Base-by-base conservation (phyloP, 805 yeast species). In the Saccharomycodes ludwigii region DNA sequence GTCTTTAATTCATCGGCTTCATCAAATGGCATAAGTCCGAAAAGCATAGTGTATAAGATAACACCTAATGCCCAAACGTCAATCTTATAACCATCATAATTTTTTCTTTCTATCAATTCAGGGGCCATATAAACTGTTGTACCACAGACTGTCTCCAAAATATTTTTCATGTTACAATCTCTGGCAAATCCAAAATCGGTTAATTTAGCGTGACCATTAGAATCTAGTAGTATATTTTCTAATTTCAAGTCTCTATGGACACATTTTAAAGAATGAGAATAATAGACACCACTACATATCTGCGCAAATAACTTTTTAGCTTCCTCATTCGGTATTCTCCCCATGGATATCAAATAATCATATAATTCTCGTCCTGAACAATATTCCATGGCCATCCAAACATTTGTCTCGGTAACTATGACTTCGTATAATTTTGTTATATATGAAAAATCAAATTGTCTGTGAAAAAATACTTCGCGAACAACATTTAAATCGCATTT, bases 71-170 rank as follows among this genome's bases (percentile, higher is more conserved):
- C 73, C 98, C 98, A 88, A 5, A 81, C 73, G 50, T 88, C 98
- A 2, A 76, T 73, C 43, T 78, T 76, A 40, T 72, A 67, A 0
- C 96, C 97, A 25, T 74, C 73, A 51, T 85, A 85, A 28, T 75
- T 73, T 38, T 71, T 67, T 38, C 74, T 66, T 34, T 63, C 61
- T 12, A 86, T 61, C 39, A 91, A 61, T 50, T 88, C 98, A 0
- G 98, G 98, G 0, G 98, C 95, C 95, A 88, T 86, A 51, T 88
- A 88, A 3, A 84, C 93, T 1, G 85, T 74, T 0, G 97, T 88
- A 3, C 98, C 98, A 56, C 98, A 88, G 2, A 85, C 65, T 0
- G 95, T 91, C 30, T 77, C 80, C 21, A 88, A 56, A 29, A 77
- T 54, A 4, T 65, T 56, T 30, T 77, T 63, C 0, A 66, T 59